phyloP scores from a whole-genome alignment of 1,139 yeast genomes.

The Arxiozyma slooffiae region DNA sequence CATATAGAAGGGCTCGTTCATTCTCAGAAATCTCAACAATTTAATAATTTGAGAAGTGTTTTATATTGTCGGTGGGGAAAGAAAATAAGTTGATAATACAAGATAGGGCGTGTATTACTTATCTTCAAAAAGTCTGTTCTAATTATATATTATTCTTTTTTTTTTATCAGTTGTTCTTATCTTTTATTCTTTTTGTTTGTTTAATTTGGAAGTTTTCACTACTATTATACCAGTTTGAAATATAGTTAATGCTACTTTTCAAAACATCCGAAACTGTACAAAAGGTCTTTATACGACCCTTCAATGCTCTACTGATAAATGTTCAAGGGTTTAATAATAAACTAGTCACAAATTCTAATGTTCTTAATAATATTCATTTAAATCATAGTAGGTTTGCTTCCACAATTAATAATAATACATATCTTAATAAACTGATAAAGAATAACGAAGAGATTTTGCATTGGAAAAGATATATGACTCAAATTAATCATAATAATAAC shows the following conservation, averaged over 20 bases:
- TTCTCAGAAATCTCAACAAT: no score
- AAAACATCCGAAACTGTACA: not conserved
- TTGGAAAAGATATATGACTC: constrained; percentile 2
- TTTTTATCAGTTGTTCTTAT: no score
- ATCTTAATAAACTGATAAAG: not conserved
- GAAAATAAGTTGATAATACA: no score
- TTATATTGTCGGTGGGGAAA: no score
- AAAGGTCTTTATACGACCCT: not conserved
- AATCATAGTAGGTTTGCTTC: constrained; percentile 1
- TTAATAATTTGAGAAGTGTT: no score
- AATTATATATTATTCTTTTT: not conserved
- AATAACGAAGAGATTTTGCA: constrained; percentile 1
- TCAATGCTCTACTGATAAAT: not conserved
- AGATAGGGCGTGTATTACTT: no score
- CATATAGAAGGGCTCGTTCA: no score
- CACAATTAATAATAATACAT: not conserved
- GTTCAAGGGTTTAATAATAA: not conserved
- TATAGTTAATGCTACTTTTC: not conserved
- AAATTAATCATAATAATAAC: not conserved
- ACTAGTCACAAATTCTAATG: not conserved
- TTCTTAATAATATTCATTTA: not conserved
- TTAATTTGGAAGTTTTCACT: not conserved
- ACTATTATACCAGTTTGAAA: no score
- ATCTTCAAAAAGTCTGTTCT: not conserved
- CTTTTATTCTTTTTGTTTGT: no score